A percentile compares a stretch with the other conserved stretches of the same genome.
These are phyloP conservation scores for Diaporthe sp. DNA, from an alignment of 2,329 filamentous ascomycete genomes.

Conservation along the genomic window DNA sequence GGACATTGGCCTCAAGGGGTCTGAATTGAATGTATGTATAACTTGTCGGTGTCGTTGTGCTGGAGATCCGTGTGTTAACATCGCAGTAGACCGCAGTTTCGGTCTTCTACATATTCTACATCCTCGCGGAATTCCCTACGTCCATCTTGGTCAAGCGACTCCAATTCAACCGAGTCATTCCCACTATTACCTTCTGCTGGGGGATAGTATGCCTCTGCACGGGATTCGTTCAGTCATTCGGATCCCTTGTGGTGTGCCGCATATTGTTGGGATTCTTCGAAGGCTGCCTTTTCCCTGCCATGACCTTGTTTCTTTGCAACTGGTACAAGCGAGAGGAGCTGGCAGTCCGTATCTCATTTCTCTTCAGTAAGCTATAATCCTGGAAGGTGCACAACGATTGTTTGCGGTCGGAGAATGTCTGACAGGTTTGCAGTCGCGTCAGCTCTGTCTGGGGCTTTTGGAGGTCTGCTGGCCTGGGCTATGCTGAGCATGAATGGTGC, in stretches of 20 bases:
- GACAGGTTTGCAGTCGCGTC: not conserved
- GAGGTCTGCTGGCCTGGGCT: constrained; percentile 16
- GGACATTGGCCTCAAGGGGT: constrained; percentile 28
- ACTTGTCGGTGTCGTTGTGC: not conserved
- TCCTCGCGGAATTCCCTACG: constrained; percentile 45
- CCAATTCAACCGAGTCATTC: constrained; percentile 45
- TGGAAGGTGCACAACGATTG: rapidly evolving
- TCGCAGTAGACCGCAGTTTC: constrained; percentile 44
- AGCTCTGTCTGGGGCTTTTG: constrained; percentile 8
- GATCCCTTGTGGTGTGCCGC: constrained; percentile 44
- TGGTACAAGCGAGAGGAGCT: constrained; percentile 50
- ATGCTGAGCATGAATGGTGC: constrained; percentile 5
- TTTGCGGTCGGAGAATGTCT: not conserved
- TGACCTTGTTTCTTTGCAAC: constrained; percentile 46
- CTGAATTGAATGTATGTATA: not conserved
- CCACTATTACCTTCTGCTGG: constrained; percentile 43
- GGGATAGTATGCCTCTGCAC: constrained; percentile 46
- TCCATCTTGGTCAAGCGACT: constrained; percentile 45
- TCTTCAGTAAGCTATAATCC: constrained; percentile 41
- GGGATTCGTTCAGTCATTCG: constrained; percentile 46
- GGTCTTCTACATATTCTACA: constrained; percentile 46
- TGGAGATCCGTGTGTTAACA: not conserved
- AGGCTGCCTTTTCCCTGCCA: constrained; percentile 47
- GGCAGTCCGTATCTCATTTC: constrained; percentile 44
- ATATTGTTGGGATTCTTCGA: constrained; percentile 47